Evolutionary conservation across 257 asterid species (phyloP), one percentile per base, ranked within the genome.

Genomic region (Vinca minor): DNA sequence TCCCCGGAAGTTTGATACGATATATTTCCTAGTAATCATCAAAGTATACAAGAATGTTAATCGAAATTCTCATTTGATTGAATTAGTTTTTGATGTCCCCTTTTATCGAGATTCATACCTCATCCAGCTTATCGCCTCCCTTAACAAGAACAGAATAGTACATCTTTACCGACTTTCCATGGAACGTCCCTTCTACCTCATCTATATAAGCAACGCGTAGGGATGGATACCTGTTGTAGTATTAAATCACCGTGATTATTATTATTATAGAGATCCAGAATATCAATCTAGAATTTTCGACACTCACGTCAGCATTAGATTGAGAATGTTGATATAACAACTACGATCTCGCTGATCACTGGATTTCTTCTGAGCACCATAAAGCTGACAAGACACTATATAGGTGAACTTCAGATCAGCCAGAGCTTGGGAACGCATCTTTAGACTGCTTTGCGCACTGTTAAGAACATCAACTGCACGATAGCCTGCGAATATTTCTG

Each of bases 151-250:
- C 99, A 28, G 99, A 93, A 72, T 93, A 93, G 71, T 89, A 89
- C 65, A 77, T 67, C 86, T 85, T 93, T 78, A 77, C 82, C 4
- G 86, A 63, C 35, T 75, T 87, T 46, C 81, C 89, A 3, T 70
- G 53, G 67, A 82, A 32, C 17, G 85, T 72, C 68, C 84, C 96
- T 76, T 93, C 99, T 69, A 87, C 80, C 81, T 84, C 97, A 70
- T 93, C 99, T 76, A 93, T 93, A 69, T 89, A 93, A 73, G 99
- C 99, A 80, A 93, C 87, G n/a, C 99, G 95, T 18, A 93, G 85
- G 64, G 99, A 85, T 71, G 99, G 90, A 83, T 93, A 83, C 81
- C 99, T 93, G 74, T 59, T 23, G 62, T 1, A 59, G 57, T 49
- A 26, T 39, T 12, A 68, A 68, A 74, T 50, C 47, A 62, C 62